Base-by-base conservation (phyloP, 495 filamentous ascomycete species). In the Annulohypoxylon nitens region DNA sequence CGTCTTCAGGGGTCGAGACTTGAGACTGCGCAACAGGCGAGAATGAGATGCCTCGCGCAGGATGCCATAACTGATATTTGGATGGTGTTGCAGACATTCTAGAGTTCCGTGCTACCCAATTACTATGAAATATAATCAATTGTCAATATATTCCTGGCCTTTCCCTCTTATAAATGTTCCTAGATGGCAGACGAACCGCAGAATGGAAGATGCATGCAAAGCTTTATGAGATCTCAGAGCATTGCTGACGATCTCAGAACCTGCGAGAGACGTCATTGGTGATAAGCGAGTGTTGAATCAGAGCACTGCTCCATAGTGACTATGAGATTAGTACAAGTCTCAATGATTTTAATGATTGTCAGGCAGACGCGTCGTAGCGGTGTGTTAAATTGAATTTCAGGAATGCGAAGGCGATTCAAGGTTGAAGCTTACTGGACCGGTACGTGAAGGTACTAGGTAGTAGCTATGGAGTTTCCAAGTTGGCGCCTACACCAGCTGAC, bases 1-100 rank as follows among this genome's bases (percentile, higher is more conserved):
- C 26, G 48, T 63, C 67, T 54, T 61, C 69, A 43, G 71, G 59
- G 33, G 60, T 30, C 23, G 70, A 39, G 2, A 66, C 53, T 39
- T 62, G 71, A 39, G 72, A 71, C 16, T 53, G 67, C 47, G 70
- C 34, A 25, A 45, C 23, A 0, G 70, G 67, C 14, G 77, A 75
- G 64, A 84, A 85, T 0, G 80, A 79, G 54, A 86, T 80, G 8
- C 83, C 83, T 9, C 78, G 79, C 41, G 75, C 71, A 11, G 78
- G 74, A 62, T 82, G 76, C 84, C 84, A 86, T 62, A 80, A 25
- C 26, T 79, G 73, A 63, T 75, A 37, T 57, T 76, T 66, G 12
- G 78, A 18, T 8, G 76, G 74, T 26, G 72, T 74, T 10, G 68
- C 61, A 14, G 67, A 71, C 79, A 81, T 82, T 61, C 70, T 79